Percentiles rank a stretch among this genome's conserved stretches.
Conservation (phyloP, 2,329 filamentous ascomycete genomes). For the Fusarium redolens region DNA sequence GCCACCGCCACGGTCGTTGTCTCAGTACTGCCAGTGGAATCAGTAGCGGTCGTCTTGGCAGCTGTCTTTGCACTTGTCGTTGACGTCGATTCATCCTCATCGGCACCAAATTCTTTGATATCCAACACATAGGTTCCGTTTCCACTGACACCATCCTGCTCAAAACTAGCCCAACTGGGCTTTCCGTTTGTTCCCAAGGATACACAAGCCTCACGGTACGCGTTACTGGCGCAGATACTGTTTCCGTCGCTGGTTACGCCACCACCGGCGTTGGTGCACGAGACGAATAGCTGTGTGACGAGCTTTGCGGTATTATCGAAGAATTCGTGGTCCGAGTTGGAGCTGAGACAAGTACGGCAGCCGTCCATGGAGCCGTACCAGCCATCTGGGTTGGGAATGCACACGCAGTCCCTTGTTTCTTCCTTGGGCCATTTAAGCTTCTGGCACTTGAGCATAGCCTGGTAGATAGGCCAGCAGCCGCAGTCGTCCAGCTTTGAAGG, state of each 20-base stretch:
- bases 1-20: not conserved
- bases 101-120: constrained; percentile 16
- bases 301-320: constrained; percentile 32
- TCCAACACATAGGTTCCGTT: constrained; percentile 27
- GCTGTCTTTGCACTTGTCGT: not conserved
- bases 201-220: constrained; percentile 27
- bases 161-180: constrained; percentile 29
- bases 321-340: constrained; percentile 20
- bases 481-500: constrained; percentile 39
- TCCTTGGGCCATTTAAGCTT: constrained; percentile 28
- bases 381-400: constrained; percentile 32
- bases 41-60: constrained; percentile 1
- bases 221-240: constrained; percentile 32
- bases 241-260: constrained; percentile 30
- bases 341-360: constrained; percentile 33
- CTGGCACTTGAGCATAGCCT: constrained; percentile 33
- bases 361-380: constrained; percentile 40
- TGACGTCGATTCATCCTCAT: constrained; percentile 13
- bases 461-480: constrained; percentile 38
- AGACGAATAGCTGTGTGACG: constrained; percentile 39
- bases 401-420: constrained; percentile 26
- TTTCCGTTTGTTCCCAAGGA: constrained; percentile 18
- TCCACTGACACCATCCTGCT: not conserved
- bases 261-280: constrained; percentile 32
- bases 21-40: not conserved